Percentiles rank a stretch among this genome's conserved stretches.
Conservation (phyloP, 2,329 filamentous ascomycete genomes). For the Phaeophleospora eucalypticola region DNA sequence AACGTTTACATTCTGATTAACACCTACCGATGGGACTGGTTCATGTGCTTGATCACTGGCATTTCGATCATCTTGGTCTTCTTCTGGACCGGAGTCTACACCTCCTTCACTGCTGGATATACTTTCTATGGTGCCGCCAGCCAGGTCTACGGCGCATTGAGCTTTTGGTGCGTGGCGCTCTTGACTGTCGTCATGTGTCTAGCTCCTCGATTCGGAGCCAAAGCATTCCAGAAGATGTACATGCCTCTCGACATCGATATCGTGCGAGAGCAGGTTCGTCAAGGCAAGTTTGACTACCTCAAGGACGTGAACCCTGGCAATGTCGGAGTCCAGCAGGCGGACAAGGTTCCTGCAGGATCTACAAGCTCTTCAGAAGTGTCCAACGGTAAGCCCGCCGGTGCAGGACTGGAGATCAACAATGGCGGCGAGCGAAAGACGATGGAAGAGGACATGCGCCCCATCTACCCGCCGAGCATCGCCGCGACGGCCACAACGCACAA, state of each 20-base stretch:
- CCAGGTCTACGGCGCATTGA: constrained; percentile 74
- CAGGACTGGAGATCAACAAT: background rate
- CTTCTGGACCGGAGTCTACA: constrained; percentile 93
- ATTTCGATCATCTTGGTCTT: constrained; percentile 86
- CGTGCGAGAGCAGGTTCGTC: constrained; percentile 81
- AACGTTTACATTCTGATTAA: constrained; percentile 95
- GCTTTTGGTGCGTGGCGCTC: constrained; percentile 82
- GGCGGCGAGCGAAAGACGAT: constrained; percentile 31
- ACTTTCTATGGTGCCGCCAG: constrained; percentile 72
- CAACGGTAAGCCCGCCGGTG: constrained; percentile 20
- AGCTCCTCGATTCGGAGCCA: constrained; percentile 81
- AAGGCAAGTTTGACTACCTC: constrained; percentile 77
- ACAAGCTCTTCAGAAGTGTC: constrained; percentile 56
- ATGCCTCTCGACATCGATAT: constrained; percentile 91
- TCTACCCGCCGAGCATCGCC: constrained; percentile 87
- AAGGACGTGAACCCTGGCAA: constrained; percentile 48
- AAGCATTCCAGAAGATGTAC: constrained; percentile 88
- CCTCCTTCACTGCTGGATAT: constrained; percentile 54
- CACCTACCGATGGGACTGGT: constrained; percentile 97
- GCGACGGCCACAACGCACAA: constrained; percentile 74
- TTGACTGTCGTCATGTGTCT: constrained; percentile 78
- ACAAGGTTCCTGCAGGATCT: constrained; percentile 44
- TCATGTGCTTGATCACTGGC: constrained; percentile 76
- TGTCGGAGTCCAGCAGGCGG: constrained; percentile 38
- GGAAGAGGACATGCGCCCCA: constrained; percentile 84